A percentile compares a stretch with the other conserved stretches of the same genome.
These are phyloP conservation scores for Fusarium marasasianum DNA, from an alignment of 2,329 filamentous ascomycete genomes.

Conservation along the genomic window DNA sequence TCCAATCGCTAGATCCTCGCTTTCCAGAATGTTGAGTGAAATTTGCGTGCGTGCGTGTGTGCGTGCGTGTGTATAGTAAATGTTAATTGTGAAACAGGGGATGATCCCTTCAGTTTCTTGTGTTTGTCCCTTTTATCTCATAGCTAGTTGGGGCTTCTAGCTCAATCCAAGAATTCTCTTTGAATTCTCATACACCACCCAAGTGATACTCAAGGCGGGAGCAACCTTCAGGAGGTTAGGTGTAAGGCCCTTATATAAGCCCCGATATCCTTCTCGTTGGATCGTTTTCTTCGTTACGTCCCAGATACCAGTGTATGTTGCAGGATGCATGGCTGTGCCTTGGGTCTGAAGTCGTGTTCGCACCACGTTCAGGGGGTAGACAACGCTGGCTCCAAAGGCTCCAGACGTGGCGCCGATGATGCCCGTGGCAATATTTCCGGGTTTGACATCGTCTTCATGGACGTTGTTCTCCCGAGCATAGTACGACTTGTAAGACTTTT, in stretches of 20 bases:
- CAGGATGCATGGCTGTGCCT: slow-evolving; percentile 89
- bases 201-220: slow-evolving; percentile 93
- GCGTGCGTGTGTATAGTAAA: slow-evolving; percentile 24
- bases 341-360: slow-evolving; percentile 93
- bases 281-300: slow-evolving; percentile 89
- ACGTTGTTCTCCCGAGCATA: slow-evolving; percentile 75
- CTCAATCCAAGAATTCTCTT: slow-evolving; percentile 74
- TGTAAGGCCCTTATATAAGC: slow-evolving; percentile 93
- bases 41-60: slow-evolving; percentile 7
- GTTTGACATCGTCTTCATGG: slow-evolving; percentile 84
- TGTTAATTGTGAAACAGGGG: slow-evolving; percentile 12
- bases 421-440: slow-evolving; percentile 85
- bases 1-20: slow-evolving; percentile 41
- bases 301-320: slow-evolving; percentile 89
- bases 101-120: background rate
- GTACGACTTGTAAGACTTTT: slow-evolving; percentile 74
- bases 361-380: slow-evolving; percentile 94
- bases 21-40: slow-evolving; percentile 41
- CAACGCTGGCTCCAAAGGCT: slow-evolving; percentile 89
- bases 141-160: slow-evolving; percentile 17
- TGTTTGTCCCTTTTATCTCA: slow-evolving; percentile 3
- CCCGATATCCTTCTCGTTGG: slow-evolving; percentile 81
- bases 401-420: slow-evolving; percentile 91
- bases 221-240: slow-evolving; percentile 97
- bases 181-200: slow-evolving; percentile 91